phyloP scores from a whole-genome alignment of 129 eudicot species.

The Helianthus tuberosus region DNA sequence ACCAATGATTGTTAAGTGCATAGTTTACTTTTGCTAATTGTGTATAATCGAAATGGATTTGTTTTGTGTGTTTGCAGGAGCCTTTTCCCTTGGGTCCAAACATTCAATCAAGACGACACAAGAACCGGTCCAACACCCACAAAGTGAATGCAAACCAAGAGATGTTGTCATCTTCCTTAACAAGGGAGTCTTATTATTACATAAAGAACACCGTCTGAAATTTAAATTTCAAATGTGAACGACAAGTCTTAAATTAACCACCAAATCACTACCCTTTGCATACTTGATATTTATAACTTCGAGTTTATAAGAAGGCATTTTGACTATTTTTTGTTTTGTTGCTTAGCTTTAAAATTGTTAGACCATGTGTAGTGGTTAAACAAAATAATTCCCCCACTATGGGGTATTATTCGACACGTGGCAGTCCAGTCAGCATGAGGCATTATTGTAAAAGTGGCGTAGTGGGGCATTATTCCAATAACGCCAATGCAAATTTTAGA shows the following conservation, averaged over 20 bases:
- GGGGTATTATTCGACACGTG: too few species aligned
- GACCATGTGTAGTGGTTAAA: too few species aligned
- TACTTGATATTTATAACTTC: neutral
- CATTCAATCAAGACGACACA: conserved; percentile 43
- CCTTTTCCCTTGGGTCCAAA: conserved; percentile 57
- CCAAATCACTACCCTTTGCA: neutral
- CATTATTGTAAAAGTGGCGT: too few species aligned
- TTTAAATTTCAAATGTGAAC: neutral
- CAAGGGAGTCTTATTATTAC: conserved; percentile 3
- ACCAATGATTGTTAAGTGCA: neutral
- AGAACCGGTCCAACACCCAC: conserved; percentile 30
- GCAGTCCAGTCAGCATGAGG: too few species aligned
- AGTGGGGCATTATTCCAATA: too few species aligned
- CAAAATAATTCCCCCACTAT: too few species aligned
- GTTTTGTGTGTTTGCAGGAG: conserved; percentile 35
- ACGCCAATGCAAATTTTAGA: too few species aligned
- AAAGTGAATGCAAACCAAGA: conserved; percentile 35
- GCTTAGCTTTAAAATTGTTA: neutral
- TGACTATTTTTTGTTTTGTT: neutral
- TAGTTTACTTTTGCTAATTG: neutral
- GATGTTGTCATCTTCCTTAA: conserved; percentile 10
- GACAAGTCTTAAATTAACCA: neutral
- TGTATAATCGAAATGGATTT: neutral
- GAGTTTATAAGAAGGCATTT: conserved; percentile 1
- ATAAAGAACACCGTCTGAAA: conserved; percentile 18